Percentiles rank a stretch among this genome's conserved stretches.
phyloP scores from a whole-genome alignment of 768 basidiomycete genomes.

The Naganishia antarctica region DNA sequence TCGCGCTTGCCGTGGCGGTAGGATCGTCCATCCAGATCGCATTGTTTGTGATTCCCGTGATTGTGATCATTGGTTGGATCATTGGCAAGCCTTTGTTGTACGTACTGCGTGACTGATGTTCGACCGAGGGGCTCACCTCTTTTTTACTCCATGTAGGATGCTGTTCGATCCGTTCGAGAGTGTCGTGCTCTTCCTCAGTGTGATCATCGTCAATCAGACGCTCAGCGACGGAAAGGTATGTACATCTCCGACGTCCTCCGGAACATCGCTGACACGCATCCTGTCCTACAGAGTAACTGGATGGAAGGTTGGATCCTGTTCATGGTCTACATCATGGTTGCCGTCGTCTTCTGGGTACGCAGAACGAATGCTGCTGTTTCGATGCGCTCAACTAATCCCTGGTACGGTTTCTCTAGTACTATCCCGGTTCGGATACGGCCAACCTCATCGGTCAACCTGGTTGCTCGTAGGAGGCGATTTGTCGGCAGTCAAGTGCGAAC shows the following conservation, averaged over 20 bases:
- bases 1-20: conserved; percentile 85
- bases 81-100: conserved; percentile 59
- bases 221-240: conserved; percentile 69
- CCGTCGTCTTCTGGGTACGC: conserved; percentile 28
- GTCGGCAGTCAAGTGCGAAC: too few relatives aligned
- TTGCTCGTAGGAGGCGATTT: conserved; percentile 10
- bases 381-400: not conserved
- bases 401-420: conserved; percentile 29
- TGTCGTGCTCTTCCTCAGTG: conserved; percentile 54
- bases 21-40: conserved; percentile 69
- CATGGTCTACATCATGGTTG: conserved; percentile 31
- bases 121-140: not conserved
- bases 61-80: conserved; percentile 72
- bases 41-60: conserved; percentile 53
- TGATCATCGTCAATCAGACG: conserved; percentile 80
- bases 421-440: conserved; percentile 30
- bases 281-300: conserved; percentile 19
- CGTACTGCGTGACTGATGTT: conserved; percentile 6
- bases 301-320: conserved; percentile 29
- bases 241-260: not conserved
- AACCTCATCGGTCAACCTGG: conserved; percentile 26
- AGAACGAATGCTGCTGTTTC: too few relatives aligned
- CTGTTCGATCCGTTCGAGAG: conserved; percentile 88
- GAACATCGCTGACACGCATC: not conserved
- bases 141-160: conserved; percentile 62